These are phyloP conservation scores for Avena atlantica DNA, from an alignment of 176 grass and related monocot genomes.

Conservation along the genomic window DNA sequence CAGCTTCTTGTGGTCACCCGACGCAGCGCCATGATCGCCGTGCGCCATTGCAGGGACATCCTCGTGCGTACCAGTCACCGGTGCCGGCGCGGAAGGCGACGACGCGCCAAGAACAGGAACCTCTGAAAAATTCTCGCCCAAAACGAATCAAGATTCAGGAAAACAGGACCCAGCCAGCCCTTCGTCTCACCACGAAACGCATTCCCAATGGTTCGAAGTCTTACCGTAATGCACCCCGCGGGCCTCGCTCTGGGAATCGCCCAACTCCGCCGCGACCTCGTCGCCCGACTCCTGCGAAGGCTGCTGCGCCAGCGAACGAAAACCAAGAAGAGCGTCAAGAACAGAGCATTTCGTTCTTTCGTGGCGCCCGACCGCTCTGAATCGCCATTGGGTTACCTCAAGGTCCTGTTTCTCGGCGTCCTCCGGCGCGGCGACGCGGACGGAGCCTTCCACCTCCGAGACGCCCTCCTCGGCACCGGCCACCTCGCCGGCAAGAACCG, in stretches of 20 bases:
- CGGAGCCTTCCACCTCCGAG: no score
- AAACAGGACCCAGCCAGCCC: neutral
- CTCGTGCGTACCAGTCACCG: neutral
- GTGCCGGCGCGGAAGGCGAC: neutral
- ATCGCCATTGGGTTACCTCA: neutral
- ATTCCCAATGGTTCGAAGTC: neutral
- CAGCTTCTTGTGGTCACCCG: no score
- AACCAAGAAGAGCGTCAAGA: constrained; percentile 34
- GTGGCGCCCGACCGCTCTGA: no score
- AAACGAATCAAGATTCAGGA: neutral
- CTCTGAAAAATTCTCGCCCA: no score
- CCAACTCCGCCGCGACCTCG: neutral
- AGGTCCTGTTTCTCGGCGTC: neutral
- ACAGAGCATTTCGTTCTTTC: neutral
- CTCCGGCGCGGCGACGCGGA: neutral
- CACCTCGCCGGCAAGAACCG: neutral
- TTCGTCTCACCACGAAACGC: neutral
- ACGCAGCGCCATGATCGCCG: neutral
- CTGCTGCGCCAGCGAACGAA: neutral
- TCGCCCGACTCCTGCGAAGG: neutral
- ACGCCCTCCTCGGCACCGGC: neutral
- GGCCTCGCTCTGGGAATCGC: neutral
- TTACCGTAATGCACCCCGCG: neutral
- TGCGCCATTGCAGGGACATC: neutral
- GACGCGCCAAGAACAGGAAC: neutral